Conservation (phyloP, 2,329 filamentous ascomycete species). For the Colletotrichum gloeosporioides region DNA sequence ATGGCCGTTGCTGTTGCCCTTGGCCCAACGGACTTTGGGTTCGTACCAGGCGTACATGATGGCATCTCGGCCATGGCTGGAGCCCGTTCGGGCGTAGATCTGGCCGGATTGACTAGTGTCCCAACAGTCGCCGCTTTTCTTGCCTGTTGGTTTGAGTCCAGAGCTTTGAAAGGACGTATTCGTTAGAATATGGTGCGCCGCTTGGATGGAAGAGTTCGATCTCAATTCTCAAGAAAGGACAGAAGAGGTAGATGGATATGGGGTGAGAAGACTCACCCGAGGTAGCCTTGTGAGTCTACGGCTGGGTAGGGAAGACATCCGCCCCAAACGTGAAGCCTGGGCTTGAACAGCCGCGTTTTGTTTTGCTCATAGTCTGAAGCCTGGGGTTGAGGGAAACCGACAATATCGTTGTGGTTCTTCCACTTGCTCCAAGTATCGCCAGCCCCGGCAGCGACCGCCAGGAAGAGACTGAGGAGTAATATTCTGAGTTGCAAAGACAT, state of each 20-base stretch:
- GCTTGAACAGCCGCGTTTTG: background rate
- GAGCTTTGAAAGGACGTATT: background rate
- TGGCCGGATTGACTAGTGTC: background rate
- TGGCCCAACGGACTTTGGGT: background rate
- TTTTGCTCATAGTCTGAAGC: background rate
- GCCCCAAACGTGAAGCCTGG: background rate
- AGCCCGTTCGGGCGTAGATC: background rate
- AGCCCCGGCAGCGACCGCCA: background rate
- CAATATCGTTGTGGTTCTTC: background rate
- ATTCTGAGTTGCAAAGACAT: background rate
- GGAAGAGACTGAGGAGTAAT: background rate
- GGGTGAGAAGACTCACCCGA: background rate
- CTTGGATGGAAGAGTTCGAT: background rate
- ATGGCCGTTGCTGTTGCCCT: background rate
- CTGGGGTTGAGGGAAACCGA: background rate
- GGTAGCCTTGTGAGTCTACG: background rate
- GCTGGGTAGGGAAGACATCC: background rate
- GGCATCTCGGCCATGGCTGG: background rate
- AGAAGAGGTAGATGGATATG: background rate
- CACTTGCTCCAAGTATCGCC: background rate
- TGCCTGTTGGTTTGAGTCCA: background rate
- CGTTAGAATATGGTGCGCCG: background rate
- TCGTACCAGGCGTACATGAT: background rate
- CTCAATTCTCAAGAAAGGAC: background rate
- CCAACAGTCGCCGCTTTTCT: background rate